Percentiles rank a stretch among this genome's conserved stretches.
phyloP scores from a whole-genome alignment of 2,329 filamentous ascomycete species.

The Exophiala alcalophila region DNA sequence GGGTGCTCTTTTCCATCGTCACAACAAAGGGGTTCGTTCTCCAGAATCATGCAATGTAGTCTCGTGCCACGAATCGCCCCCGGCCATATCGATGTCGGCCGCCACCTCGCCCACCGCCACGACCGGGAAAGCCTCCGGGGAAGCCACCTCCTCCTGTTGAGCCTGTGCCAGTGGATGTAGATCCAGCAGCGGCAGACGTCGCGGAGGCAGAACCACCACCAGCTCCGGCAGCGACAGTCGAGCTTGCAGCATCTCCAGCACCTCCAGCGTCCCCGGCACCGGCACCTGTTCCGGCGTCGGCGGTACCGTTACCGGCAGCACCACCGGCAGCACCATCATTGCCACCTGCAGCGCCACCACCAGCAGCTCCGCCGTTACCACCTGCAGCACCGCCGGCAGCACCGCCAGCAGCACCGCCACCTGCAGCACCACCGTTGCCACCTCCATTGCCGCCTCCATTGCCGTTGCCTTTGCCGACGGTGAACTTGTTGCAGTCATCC shows the following conservation, averaged over 20 bases:
- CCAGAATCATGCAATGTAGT: conserved; percentile 24
- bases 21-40: neutral
- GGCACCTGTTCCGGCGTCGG: neutral
- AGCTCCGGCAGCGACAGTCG: neutral
- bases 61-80: conserved; percentile 26
- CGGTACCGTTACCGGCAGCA: conserved; percentile 6
- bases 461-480: conserved; percentile 53
- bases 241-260: neutral
- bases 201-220: conserved; percentile 6
- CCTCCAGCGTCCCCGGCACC: neutral
- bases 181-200: neutral
- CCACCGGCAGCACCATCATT: conserved; percentile 13
- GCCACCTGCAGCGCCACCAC: conserved; percentile 6
- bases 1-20: neutral
- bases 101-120: conserved; percentile 15
- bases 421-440: conserved; percentile 49
- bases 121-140: neutral
- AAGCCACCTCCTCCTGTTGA: no score
- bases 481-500: conserved; percentile 63
- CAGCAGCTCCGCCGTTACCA: conserved; percentile 50
- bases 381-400: conserved; percentile 47
- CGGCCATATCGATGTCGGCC: conserved; percentile 21
- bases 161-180: conserved; percentile 1
- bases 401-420: conserved; percentile 47
- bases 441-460: conserved; percentile 42